These are phyloP conservation scores for Asterophora parasitica DNA, from an alignment of 768 basidiomycete genomes.

Conservation along the genomic window DNA sequence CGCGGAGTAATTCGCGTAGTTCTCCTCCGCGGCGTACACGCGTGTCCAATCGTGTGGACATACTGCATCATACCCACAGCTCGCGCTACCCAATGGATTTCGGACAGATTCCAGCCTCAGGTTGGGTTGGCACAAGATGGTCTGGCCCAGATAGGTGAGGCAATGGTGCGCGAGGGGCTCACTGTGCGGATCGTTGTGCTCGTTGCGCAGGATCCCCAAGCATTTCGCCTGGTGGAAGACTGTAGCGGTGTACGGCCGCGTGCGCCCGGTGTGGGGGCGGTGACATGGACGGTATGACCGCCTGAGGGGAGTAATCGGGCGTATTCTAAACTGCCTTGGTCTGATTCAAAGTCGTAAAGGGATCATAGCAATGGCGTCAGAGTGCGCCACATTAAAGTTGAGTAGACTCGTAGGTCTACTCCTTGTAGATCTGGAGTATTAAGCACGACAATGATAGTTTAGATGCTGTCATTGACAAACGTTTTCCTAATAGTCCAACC, in stretches of 20 bases:
- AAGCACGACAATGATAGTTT: not conserved
- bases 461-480: not conserved
- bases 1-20: conserved; percentile 7
- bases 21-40: conserved; percentile 20
- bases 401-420: not conserved
- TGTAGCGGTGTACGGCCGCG: conserved; percentile 27
- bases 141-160: conserved; percentile 29
- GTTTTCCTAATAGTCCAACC: not conserved
- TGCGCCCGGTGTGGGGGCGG: not conserved
- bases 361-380: not conserved
- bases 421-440: not conserved
- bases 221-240: conserved; percentile 39
- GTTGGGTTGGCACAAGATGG: conserved; percentile 26
- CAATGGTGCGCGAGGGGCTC: conserved; percentile 22
- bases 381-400: not conserved
- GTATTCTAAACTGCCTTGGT: conserved; percentile 19
- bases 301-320: conserved; percentile 24
- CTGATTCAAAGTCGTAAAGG: not conserved
- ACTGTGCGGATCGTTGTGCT: conserved; percentile 11
- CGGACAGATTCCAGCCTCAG: conserved; percentile 18
- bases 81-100: conserved; percentile 8
- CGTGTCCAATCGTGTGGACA: conserved; percentile 16
- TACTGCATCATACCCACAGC: conserved; percentile 14
- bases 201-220: conserved; percentile 28
- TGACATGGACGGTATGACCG: conserved; percentile 26